These are phyloP conservation scores for Dioscorea alata DNA, from an alignment of 106 monocot genomes.

Conservation along the genomic window DNA sequence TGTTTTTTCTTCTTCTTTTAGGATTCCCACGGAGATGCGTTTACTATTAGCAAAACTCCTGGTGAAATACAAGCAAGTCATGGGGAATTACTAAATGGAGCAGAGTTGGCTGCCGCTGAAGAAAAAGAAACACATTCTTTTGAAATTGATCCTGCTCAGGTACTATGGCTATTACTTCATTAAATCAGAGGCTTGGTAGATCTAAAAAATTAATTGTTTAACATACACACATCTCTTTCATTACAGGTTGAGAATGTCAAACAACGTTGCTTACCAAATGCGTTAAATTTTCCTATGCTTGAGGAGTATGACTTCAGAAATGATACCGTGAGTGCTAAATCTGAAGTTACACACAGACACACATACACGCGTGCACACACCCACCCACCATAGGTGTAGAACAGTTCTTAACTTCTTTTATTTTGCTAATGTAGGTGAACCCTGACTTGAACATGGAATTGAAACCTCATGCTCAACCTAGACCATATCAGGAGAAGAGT, in stretches of 20 bases:
- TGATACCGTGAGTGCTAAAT: constrained; percentile 59
- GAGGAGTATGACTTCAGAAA: constrained; percentile 99
- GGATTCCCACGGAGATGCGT: constrained; percentile 56
- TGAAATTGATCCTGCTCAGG: constrained; percentile 90
- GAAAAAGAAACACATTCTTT: constrained; percentile 98
- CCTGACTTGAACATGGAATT: constrained; percentile 96
- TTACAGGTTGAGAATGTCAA: constrained; percentile 97
- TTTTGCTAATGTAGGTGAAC: constrained; percentile 57
- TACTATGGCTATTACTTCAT: constrained; percentile 5
- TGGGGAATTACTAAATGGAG: constrained; percentile 66
- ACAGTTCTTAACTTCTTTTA: background rate
- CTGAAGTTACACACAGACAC: too few relatives aligned
- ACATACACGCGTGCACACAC: too few relatives aligned
- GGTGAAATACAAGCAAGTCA: constrained; percentile 62
- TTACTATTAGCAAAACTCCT: constrained; percentile 68
- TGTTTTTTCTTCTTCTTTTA: constrained; percentile 1
- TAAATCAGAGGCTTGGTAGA: background rate
- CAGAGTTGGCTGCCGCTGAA: constrained; percentile 78
- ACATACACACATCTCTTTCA: background rate
- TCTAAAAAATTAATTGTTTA: background rate
- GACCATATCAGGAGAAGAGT: constrained; percentile 99
- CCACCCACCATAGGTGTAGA: background rate
- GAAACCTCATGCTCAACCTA: constrained; percentile 95
- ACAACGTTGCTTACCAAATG: constrained; percentile 97
- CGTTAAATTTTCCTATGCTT: constrained; percentile 95